Evolutionary conservation across 257 asterid species (phyloP).

Genomic region (Solanum piurae): DNA sequence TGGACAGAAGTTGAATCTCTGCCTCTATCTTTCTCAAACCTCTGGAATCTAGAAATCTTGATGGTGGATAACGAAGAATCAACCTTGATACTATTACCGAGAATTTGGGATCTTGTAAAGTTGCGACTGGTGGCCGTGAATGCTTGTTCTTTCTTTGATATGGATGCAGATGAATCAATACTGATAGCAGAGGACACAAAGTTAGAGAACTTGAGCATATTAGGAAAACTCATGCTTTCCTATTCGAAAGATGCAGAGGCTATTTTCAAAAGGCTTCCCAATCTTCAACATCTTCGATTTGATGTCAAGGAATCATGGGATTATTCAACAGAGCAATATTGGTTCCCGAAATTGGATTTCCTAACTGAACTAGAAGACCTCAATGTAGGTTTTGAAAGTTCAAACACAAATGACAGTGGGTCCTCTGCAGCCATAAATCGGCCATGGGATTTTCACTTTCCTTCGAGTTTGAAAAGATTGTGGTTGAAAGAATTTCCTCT

Average conservation of each 20-base stretch:
- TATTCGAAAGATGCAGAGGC: too few species aligned
- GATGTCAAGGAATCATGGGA: background rate
- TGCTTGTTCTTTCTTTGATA: background rate
- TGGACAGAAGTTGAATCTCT: background rate
- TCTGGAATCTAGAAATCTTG: background rate
- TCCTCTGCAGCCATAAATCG: background rate
- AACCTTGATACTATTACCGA: too few species aligned
- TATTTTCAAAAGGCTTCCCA: background rate
- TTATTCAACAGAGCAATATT: background rate
- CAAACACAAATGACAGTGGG: background rate
- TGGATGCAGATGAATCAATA: too few species aligned
- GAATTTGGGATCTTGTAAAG: background rate
- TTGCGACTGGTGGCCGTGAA: accelerated
- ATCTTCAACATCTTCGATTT: accelerated
- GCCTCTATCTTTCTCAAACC: background rate
- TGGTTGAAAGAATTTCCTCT: background rate
- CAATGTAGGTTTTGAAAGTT: background rate
- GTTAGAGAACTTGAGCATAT: background rate
- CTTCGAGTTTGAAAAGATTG: background rate
- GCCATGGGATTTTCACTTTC: background rate
- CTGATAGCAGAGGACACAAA: background rate
- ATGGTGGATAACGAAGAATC: accelerated
- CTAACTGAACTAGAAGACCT: background rate
- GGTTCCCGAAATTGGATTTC: background rate
- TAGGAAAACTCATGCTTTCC: background rate